Evolutionary conservation across 345 rosid species (phyloP).

Genomic region (Sisymbrium altissimum): DNA sequence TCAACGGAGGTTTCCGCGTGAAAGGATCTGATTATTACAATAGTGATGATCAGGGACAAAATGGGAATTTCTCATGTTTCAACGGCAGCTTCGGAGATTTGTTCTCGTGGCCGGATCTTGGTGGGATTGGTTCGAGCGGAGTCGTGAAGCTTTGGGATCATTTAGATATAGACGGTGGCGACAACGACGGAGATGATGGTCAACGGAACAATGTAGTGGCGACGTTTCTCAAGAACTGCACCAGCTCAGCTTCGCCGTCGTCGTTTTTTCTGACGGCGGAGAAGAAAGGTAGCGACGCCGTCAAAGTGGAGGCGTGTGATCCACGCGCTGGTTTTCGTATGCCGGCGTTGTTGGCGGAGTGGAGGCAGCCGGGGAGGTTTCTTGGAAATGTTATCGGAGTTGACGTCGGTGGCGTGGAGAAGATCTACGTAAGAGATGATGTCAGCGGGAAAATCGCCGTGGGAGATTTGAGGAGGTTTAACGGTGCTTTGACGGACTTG

Average conservation of each 20-base stretch:
- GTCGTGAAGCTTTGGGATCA: conserved; percentile 38
- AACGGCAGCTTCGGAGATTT: conserved; percentile 49
- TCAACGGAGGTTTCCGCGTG: conserved; percentile 43
- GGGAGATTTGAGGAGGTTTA: conserved; percentile 64
- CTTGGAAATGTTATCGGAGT: conserved; percentile 44
- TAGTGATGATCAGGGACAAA: conserved; percentile 2
- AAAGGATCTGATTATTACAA: conserved; percentile 35
- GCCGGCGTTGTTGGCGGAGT: conserved; percentile 66
- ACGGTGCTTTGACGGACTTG: conserved; percentile 44
- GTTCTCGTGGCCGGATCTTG: conserved; percentile 39
- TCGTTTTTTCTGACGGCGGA: conserved; percentile 48
- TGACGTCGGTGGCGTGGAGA: conserved; percentile 38
- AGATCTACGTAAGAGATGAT: conserved; percentile 48
- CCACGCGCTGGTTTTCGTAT: conserved; percentile 42
- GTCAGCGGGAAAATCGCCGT: conserved; percentile 50
- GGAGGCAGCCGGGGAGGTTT: conserved; percentile 44
- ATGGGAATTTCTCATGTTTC: conserved; percentile 15
- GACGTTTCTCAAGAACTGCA: conserved; percentile 26
- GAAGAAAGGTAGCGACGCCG: conserved; percentile 27
- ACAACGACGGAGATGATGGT: conserved; percentile 13
- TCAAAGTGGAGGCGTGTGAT: conserved; percentile 58
- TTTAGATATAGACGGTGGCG: conserved; percentile 38
- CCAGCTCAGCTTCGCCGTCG: conserved; percentile 24
- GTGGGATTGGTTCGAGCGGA: conserved; percentile 31
- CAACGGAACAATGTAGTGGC: conserved; percentile 42